These are phyloP conservation scores for Aspergillus vadensis DNA, from an alignment of 2,329 filamentous ascomycete species.

Conservation along the genomic window DNA sequence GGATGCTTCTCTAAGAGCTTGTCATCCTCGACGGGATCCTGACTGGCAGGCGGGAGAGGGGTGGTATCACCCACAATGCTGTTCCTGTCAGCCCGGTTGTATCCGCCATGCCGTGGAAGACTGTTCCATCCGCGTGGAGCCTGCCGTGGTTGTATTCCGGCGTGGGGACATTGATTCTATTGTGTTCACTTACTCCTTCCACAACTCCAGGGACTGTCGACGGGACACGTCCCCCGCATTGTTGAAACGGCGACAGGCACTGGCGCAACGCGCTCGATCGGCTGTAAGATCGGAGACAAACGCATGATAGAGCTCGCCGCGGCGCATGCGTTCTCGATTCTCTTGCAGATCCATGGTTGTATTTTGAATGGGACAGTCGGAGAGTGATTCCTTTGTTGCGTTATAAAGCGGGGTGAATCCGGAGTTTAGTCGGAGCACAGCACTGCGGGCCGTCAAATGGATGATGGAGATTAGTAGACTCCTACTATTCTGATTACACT, in stretches of 20 bases:
- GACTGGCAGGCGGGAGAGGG: constrained; percentile 62
- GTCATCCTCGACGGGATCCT: constrained; percentile 65
- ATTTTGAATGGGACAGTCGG: too few relatives aligned
- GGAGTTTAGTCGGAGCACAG: not conserved
- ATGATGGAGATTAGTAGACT: not conserved
- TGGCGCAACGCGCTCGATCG: constrained; percentile 63
- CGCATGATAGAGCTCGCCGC: constrained; percentile 72
- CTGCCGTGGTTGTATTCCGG: not conserved
- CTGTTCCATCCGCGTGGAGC: not conserved
- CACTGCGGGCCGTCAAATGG: not conserved
- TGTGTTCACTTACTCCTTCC: constrained; percentile 63
- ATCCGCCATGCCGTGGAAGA: not conserved
- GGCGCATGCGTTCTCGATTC: constrained; percentile 55
- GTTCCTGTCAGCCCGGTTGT: constrained; percentile 11
- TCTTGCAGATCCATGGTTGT: constrained; percentile 9
- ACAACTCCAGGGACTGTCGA: constrained; percentile 66
- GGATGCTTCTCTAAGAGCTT: constrained; percentile 64
- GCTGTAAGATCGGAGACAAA: constrained; percentile 69
- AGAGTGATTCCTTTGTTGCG: not conserved
- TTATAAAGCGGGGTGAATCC: not conserved
- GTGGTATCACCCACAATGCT: constrained; percentile 66
- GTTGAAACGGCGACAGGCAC: constrained; percentile 67
- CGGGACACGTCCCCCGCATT: constrained; percentile 61
- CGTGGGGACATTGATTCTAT: too few relatives aligned
- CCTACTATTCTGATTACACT: too few relatives aligned